phyloP scores from a whole-genome alignment of 495 filamentous ascomycete species.

The Neurospora sp. region DNA sequence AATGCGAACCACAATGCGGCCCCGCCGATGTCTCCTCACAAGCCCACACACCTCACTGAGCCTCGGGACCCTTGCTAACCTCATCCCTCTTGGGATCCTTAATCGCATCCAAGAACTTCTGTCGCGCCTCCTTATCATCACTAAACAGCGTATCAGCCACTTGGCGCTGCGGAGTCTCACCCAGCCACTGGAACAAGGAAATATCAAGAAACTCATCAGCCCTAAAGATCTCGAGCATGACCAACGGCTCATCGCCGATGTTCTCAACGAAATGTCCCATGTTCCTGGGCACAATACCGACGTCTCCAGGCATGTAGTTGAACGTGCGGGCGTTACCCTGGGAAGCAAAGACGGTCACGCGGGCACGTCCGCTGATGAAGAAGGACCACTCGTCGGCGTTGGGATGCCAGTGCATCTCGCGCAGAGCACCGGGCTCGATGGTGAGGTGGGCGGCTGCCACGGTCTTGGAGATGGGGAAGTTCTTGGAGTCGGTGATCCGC shows the following conservation, averaged over 20 bases:
- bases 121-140: conserved; percentile 40
- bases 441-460: conserved; percentile 52
- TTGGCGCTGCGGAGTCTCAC: conserved; percentile 51
- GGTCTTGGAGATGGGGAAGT: conserved; percentile 55
- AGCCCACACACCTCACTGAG: neutral
- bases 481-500: conserved; percentile 54
- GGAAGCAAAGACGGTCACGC: conserved; percentile 42
- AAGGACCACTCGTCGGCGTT: conserved; percentile 50
- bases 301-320: conserved; percentile 43
- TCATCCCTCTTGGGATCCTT: conserved; percentile 42
- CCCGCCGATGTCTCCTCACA: neutral
- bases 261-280: conserved; percentile 58
- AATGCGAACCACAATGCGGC: neutral
- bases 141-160: conserved; percentile 53
- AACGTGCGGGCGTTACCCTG: conserved; percentile 39
- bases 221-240: conserved; percentile 50
- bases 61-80: conserved; percentile 17
- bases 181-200: conserved; percentile 60
- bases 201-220: conserved; percentile 52
- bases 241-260: conserved; percentile 48
- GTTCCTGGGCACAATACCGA: conserved; percentile 51
- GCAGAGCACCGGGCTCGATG: conserved; percentile 47
- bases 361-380: conserved; percentile 40
- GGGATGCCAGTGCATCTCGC: conserved; percentile 53
- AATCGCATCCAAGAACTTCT: conserved; percentile 46